Conservation (phyloP, 257 asterid genomes). For the Gardenia jasminoides region DNA sequence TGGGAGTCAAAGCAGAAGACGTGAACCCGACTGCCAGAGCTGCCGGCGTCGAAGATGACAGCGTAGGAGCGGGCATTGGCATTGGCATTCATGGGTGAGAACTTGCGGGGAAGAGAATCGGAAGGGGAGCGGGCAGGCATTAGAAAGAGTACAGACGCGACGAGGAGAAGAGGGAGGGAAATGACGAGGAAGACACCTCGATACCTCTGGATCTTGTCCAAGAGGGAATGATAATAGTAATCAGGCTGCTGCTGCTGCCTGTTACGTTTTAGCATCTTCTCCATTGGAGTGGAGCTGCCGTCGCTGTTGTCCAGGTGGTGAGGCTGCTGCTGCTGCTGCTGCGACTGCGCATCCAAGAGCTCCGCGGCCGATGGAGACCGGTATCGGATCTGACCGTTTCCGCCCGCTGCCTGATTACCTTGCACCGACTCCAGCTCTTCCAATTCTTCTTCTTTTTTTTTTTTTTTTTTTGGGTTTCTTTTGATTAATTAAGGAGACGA, state of each 20-base stretch:
- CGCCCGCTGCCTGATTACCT: slow-evolving; percentile 59
- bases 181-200: slow-evolving; percentile 67
- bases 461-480: too few relatives aligned
- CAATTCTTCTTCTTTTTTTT: not conserved
- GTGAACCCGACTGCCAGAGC: slow-evolving; percentile 93
- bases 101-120: slow-evolving; percentile 28
- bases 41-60: slow-evolving; percentile 86
- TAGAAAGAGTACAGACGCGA: slow-evolving; percentile 29
- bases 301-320: not conserved
- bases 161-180: slow-evolving; percentile 49
- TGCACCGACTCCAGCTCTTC: slow-evolving; percentile 52
- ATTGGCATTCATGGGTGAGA: slow-evolving; percentile 24
- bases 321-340: slow-evolving; percentile 1
- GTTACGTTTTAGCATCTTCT: slow-evolving; percentile 59
- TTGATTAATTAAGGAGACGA: not conserved
- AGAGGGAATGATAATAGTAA: slow-evolving; percentile 27
- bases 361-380: slow-evolving; percentile 97
- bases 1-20: slow-evolving; percentile 68
- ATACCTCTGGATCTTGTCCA: slow-evolving; percentile 69
- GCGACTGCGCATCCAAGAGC: slow-evolving; percentile 63
- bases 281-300: slow-evolving; percentile 50
- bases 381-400: slow-evolving; percentile 89
- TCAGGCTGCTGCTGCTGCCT: slow-evolving; percentile 20
- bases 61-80: slow-evolving; percentile 37
- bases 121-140: slow-evolving; percentile 39